Conservation (phyloP, 441 rosid species). For the Flueggea neowawraea region DNA sequence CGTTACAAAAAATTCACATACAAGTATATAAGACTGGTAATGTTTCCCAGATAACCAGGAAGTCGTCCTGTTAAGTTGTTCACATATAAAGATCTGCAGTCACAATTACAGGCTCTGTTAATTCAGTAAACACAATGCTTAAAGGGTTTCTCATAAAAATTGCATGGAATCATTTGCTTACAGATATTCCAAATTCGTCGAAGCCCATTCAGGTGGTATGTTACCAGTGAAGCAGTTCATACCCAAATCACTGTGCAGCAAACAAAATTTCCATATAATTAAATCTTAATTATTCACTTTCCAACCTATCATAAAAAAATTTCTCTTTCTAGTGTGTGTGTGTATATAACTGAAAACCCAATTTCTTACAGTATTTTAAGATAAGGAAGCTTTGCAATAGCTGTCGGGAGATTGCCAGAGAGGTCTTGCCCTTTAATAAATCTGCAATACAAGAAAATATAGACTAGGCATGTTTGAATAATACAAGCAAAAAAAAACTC, state of each 20-base stretch:
- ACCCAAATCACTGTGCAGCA: slow-evolving; percentile 21
- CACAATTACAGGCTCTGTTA: background rate
- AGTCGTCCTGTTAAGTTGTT: slow-evolving; percentile 37
- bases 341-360: background rate
- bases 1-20: slow-evolving; percentile 9
- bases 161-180: slow-evolving; percentile 18
- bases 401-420: slow-evolving; percentile 30
- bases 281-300: background rate
- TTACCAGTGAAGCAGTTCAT: slow-evolving; percentile 33
- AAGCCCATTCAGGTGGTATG: slow-evolving; percentile 38
- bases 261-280: background rate
- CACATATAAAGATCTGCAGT: slow-evolving; percentile 26
- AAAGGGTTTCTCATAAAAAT: background rate
- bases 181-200: slow-evolving; percentile 28
- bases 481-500: background rate
- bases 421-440: slow-evolving; percentile 30
- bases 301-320: background rate
- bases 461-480: background rate
- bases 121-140: background rate
- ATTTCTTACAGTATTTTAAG: slow-evolving; percentile 27
- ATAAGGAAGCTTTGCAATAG: slow-evolving; percentile 28
- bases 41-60: slow-evolving; percentile 31
- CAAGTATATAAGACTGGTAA: slow-evolving; percentile 31
- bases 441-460: slow-evolving; percentile 12
- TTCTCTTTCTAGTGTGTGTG: no score